Conservation (phyloP, 208 protist genomes). For the Borovskyia barvae region DNA sequence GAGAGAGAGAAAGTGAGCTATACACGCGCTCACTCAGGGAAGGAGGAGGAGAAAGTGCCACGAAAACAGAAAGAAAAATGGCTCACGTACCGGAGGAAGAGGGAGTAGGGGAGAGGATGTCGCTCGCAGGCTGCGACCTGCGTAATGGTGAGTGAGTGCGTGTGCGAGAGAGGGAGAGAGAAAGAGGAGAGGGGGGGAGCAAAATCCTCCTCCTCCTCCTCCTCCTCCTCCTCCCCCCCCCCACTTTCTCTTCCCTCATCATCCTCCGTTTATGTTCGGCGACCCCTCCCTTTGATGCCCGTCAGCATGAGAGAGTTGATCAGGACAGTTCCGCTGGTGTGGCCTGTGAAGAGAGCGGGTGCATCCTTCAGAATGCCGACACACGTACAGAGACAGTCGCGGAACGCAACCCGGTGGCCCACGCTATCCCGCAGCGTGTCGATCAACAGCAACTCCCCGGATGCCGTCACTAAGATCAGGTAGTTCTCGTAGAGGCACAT, state of each 20-base stretch:
- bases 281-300: not conserved
- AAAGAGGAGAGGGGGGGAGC: not conserved
- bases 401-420: conserved; percentile 20
- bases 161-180: not conserved
- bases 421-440: conserved; percentile 18
- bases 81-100: too few species aligned
- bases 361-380: conserved; percentile 18
- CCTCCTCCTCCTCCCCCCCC: not conserved
- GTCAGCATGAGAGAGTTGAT: conserved; percentile 13
- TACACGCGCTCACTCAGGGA: too few species aligned
- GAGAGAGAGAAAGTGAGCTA: too few species aligned
- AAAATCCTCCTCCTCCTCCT: not conserved
- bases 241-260: not conserved
- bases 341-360: conserved; percentile 27
- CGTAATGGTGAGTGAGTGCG: not conserved
- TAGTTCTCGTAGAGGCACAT: conserved; percentile 5
- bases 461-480: conserved; percentile 17
- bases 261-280: not conserved
- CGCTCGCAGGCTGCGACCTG: too few species aligned
- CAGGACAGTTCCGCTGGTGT: conserved; percentile 25
- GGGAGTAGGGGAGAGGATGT: too few species aligned
- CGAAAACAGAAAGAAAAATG: too few species aligned
- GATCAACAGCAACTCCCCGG: conserved; percentile 24
- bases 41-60: too few species aligned
- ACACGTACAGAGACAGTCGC: conserved; percentile 14